Percentiles rank a stretch among this genome's conserved stretches.
phyloP scores from a whole-genome alignment of 345 rosid species.

The Psidium guajava region DNA sequence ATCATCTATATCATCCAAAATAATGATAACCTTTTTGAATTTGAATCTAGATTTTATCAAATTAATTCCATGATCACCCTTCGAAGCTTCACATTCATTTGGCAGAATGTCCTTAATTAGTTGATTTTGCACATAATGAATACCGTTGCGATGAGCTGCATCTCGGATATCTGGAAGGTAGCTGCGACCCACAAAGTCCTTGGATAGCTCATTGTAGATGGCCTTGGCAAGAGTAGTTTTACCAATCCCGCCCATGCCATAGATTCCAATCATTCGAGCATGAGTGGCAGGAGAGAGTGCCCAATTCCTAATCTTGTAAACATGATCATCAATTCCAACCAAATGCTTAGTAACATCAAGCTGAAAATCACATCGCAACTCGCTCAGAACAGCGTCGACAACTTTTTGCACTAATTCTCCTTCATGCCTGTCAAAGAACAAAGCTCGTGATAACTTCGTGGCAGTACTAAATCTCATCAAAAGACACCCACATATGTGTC shows the following conservation, averaged over 20 bases:
- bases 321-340: background rate
- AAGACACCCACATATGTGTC: too few relatives aligned
- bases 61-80: background rate
- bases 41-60: background rate
- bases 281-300: rapidly evolving
- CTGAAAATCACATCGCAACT: background rate
- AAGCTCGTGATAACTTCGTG: too few relatives aligned
- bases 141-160: rapidly evolving
- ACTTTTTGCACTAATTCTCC: background rate
- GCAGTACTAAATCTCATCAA: too few relatives aligned
- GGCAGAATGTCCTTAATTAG: background rate
- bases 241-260: background rate
- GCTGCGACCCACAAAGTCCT: background rate
- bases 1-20: background rate
- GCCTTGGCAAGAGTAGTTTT: background rate
- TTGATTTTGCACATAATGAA: background rate
- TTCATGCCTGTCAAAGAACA: background rate
- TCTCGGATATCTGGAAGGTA: background rate
- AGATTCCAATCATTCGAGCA: background rate
- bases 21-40: background rate
- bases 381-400: background rate
- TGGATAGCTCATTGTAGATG: background rate
- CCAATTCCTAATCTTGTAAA: background rate
- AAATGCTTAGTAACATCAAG: background rate
- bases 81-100: rapidly evolving